Evolutionary conservation across 345 rosid genomes (phyloP), one percentile per base, ranked within the genome.

Genomic region (Tarenaya hassleriana): DNA sequence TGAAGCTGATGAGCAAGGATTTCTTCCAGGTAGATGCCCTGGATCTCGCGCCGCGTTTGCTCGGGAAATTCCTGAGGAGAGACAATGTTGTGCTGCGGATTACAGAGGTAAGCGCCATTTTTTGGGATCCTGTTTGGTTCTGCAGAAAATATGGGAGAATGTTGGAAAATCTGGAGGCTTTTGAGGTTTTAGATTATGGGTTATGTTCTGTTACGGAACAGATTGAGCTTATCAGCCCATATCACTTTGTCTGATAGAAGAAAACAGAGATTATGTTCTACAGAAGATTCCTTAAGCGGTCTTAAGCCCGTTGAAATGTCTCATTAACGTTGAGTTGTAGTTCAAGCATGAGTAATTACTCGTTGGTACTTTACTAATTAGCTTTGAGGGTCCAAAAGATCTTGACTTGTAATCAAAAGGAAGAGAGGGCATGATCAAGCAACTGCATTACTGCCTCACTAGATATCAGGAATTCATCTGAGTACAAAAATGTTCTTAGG

Each of bases 1-100:
- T 56, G 63, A 62, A 66, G 50, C 62, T 84, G 13, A 58, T 91
- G 61, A 66, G 89, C 7, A 82, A 50, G n/a, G 72, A 72, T 32
- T 91, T 82, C 78, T 91, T 77, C 58, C 90, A 79, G 41, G 56
- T 87, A 10, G 96, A 91, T 61, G 88, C 96, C 9, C 82, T 91
- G 57, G 83, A 82, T 52, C 88, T 91, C 11, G 98, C 96, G 47
- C 95, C 94, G 0, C 84, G 94, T 33, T 67, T 91, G 81, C 96
- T 91, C 18, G 98, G 98, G 41, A 91, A 91, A 72, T 75, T 81
- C 41, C 64, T 91, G 0, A 72, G 79, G 71, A 81, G 79, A 71
- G 92, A 80, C 60, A 76, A 83, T 20, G 95, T 87, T 35, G 69
- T 91, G 33, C 84, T 91, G 49, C 94, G 71, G 51, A 84, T 91